Evolutionary conservation across 805 yeast genomes (phyloP).

Genomic region (Torulaspora quercuum): DNA sequence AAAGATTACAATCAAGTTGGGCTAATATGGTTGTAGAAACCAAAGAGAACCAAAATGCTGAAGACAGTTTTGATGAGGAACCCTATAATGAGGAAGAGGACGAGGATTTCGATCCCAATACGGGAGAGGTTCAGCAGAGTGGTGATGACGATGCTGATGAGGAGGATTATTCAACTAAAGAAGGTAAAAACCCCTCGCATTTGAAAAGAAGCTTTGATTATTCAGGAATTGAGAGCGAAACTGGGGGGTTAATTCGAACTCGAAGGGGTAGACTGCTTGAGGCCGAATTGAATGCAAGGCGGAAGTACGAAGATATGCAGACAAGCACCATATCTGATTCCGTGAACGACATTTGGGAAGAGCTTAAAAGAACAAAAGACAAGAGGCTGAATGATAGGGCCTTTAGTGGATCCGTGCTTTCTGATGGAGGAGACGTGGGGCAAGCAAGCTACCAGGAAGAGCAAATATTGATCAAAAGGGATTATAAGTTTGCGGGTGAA

Average conservation of each 20-base stretch:
- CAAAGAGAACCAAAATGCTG: slow-evolving; percentile 4
- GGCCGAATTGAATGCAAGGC: slow-evolving; percentile 27
- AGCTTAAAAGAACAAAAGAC: slow-evolving; percentile 41
- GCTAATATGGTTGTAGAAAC: slow-evolving; percentile 3
- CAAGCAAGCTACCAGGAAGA: slow-evolving; percentile 35
- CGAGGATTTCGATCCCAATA: slow-evolving; percentile 38
- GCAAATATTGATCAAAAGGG: slow-evolving; percentile 65
- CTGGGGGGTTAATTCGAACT: slow-evolving; percentile 68
- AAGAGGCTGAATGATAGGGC: slow-evolving; percentile 26
- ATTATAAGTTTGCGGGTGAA: slow-evolving; percentile 88
- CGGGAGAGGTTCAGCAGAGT: slow-evolving; percentile 37
- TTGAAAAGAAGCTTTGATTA: slow-evolving; percentile 39
- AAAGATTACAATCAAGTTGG: too few species aligned
- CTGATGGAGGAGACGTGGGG: slow-evolving; percentile 15
- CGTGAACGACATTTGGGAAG: slow-evolving; percentile 54
- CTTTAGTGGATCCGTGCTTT: slow-evolving; percentile 27
- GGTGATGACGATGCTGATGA: slow-evolving; percentile 34
- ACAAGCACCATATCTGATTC: slow-evolving; percentile 37
- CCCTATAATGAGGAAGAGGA: slow-evolving; percentile 38
- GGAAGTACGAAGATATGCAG: slow-evolving; percentile 33
- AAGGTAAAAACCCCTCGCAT: slow-evolving; percentile 31
- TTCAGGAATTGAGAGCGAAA: slow-evolving; percentile 50
- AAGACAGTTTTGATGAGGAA: slow-evolving; percentile 28
- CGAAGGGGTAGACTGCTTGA: slow-evolving; percentile 58
- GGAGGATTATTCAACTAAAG: slow-evolving; percentile 31